Evolutionary conservation across 495 filamentous ascomycete genomes (phyloP).

Genomic region (Extremus antarcticus): DNA sequence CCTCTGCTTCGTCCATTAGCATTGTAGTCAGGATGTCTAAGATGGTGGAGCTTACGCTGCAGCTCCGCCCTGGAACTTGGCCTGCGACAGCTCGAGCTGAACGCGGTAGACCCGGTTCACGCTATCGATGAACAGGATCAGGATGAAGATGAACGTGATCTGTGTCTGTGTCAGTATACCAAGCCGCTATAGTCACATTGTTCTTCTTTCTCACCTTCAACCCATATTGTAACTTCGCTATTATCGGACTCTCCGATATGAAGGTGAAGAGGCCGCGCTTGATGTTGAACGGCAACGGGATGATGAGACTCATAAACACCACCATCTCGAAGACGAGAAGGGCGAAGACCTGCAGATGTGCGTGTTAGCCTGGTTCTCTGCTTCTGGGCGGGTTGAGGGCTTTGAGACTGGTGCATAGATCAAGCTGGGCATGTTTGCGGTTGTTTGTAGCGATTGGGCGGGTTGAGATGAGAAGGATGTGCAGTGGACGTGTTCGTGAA

Average conservation of each 20-base stretch:
- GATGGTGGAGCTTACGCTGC: slow-evolving; percentile 30
- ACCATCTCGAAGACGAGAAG: slow-evolving; percentile 88
- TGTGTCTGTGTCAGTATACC: slow-evolving; percentile 30
- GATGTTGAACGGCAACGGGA: slow-evolving; percentile 79
- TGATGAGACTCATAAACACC: slow-evolving; percentile 81
- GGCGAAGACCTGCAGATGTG: slow-evolving; percentile 64
- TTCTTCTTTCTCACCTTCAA: slow-evolving; percentile 48
- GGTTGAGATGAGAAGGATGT: neutral
- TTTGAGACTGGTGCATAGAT: slow-evolving; percentile 31
- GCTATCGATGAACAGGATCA: slow-evolving; percentile 96
- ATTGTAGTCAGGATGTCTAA: slow-evolving; percentile 13
- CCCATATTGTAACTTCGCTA: slow-evolving; percentile 72
- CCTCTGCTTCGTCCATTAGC: slow-evolving; percentile 35
- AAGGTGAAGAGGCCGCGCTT: slow-evolving; percentile 86
- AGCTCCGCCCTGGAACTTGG: slow-evolving; percentile 43
- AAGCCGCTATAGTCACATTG: neutral
- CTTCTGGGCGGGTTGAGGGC: neutral
- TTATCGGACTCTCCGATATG: slow-evolving; percentile 75
- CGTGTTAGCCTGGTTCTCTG: slow-evolving; percentile 1
- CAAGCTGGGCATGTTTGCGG: slow-evolving; percentile 26
- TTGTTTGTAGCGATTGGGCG: neutral
- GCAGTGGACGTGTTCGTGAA: too few relatives aligned
- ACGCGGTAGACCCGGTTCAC: slow-evolving; percentile 98
- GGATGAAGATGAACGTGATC: slow-evolving; percentile 97
- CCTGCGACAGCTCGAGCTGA: slow-evolving; percentile 66